Conservation (phyloP, 2,329 filamentous ascomycete genomes). For the Alternaria atra region DNA sequence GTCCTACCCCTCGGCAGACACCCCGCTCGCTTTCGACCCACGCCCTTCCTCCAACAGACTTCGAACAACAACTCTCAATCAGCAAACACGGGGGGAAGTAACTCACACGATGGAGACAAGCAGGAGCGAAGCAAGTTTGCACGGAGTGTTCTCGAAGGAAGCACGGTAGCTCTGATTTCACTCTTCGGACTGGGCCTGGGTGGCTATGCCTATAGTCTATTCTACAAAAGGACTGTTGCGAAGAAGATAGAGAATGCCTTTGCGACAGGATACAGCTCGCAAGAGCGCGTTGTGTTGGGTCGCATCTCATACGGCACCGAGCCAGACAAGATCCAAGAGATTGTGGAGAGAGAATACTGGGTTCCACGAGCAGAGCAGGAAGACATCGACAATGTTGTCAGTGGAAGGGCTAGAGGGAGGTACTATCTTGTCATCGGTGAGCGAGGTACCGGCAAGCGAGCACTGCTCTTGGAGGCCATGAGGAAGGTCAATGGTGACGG, state of each 20-base stretch:
- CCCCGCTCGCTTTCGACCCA: conserved; percentile 22
- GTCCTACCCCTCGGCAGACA: conserved; percentile 38
- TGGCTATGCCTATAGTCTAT: conserved; percentile 46
- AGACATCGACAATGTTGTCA: conserved; percentile 81
- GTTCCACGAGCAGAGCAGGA: conserved; percentile 81
- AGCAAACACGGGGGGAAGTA: neutral
- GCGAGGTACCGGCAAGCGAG: conserved; percentile 94
- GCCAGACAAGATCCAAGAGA: conserved; percentile 37
- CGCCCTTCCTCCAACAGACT: conserved; percentile 24
- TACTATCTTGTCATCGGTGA: conserved; percentile 94
- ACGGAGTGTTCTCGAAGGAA: conserved; percentile 46
- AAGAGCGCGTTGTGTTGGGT: conserved; percentile 44
- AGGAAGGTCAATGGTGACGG: conserved; percentile 86
- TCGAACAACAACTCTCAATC: conserved; percentile 1
- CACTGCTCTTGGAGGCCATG: conserved; percentile 95
- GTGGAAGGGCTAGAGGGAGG: conserved; percentile 75
- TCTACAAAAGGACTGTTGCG: conserved; percentile 44
- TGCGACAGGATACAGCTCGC: conserved; percentile 44
- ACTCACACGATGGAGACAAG: conserved; percentile 2
- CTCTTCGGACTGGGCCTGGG: conserved; percentile 45
- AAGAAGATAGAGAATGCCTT: conserved; percentile 49
- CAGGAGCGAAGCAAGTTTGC: conserved; percentile 42
- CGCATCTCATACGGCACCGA: conserved; percentile 41
- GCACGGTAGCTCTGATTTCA: conserved; percentile 47
- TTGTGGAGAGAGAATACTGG: conserved; percentile 72